Conservation (phyloP, 495 filamentous ascomycete genomes). For the Neurospora tetraspora region DNA sequence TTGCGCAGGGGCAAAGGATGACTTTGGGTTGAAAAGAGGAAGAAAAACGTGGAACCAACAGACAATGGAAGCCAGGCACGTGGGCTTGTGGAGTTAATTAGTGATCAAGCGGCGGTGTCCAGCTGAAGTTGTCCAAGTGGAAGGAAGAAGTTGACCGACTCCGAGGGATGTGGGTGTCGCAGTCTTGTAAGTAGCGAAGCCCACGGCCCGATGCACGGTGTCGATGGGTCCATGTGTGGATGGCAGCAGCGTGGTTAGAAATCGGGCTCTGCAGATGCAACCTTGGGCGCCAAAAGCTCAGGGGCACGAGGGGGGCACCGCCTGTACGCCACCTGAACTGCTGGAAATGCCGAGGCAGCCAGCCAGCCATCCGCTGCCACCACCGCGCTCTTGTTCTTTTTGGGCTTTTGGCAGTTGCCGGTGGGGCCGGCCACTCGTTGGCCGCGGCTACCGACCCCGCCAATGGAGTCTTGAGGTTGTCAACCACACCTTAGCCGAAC, state of each 20-base stretch:
- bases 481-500: not conserved
- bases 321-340: conserved; percentile 1
- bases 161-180: not conserved
- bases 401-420: not conserved
- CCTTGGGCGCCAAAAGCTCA: not conserved
- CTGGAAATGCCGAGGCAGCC: conserved; percentile 3
- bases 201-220: not conserved
- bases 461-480: not conserved
- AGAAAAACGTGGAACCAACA: not conserved
- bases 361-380: not conserved
- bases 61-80: not conserved
- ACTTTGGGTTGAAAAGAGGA: not conserved
- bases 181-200: not conserved
- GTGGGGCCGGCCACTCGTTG: not conserved
- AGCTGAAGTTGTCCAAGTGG: not conserved
- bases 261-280: not conserved
- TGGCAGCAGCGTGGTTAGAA: conserved; percentile 1
- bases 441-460: not conserved
- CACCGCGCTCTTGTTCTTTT: not conserved
- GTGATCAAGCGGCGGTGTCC: not conserved
- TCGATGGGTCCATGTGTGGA: not conserved
- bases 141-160: not conserved
- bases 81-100: not conserved
- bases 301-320: not conserved
- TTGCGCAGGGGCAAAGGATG: not conserved